Evolutionary conservation across 1,284 basidiomycete species (phyloP), one percentile per base, ranked within the genome.

Genomic region (Pseudozyma tsukubaensis): DNA sequence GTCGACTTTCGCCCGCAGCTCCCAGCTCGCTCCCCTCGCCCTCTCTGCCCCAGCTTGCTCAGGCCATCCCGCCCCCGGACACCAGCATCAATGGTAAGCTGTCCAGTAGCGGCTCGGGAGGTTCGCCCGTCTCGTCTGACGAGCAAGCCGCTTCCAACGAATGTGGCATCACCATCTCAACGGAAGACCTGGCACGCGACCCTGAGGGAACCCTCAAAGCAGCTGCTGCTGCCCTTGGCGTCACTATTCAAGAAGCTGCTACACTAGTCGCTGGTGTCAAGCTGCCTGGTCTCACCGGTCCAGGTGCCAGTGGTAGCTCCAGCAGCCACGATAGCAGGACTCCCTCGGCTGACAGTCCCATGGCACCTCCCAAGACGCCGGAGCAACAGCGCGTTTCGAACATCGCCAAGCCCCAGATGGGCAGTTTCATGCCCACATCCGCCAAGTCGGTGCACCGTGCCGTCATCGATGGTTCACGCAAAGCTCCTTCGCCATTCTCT

Each of bases 391-490:
- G 71, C 21, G 39, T 50, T 35, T 43, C 63, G 39, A 62, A 56
- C 37, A 24, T 57, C 19, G 54, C 51, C 40, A 80, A 77, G 24
- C 80, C 80, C 9, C 70, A 73, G 55, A 82, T 82, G 81, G 81
- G 81, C 16, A 70, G 74, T 45, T 82, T 82, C 49, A 80, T 81
- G 62, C 81, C 81, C 7, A 76, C 80, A 0, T 72, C 68, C 5
- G 72, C 79, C 42, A 81, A 81, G 55, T 77, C 79, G 12, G 74
- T 82, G 3, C 82, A 83, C 50, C 79, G 83, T 13, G 83, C 83
- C 11, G 82, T 84, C 42, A 81, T 84, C 36, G 82, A 84, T 49
- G 83, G 83, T 1, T 79, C 78, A 6, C 62, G 61, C 34, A 76
- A 78, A 52, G 79, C 82, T 4, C 82, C 82, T 6, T 83, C 82